Base-by-base conservation (phyloP, 179 eudicot genomes). In the Kewa caespitosa region DNA sequence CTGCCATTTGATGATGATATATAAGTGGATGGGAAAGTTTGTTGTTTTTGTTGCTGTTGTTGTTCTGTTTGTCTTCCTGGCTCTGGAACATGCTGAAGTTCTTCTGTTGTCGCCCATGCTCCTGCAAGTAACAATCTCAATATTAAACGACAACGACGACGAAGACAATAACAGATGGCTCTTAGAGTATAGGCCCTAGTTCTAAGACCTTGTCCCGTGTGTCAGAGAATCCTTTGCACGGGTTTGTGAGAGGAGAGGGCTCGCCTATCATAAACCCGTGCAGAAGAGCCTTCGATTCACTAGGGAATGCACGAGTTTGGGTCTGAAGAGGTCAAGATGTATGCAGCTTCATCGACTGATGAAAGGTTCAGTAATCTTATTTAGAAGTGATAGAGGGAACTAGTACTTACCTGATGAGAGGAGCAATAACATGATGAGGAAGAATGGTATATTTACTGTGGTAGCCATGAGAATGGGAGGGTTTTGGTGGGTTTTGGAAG, bases 391-490 rank as follows among this genome's bases (percentile, higher is more conserved):
- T 25, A 50, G 25, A 10, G 11, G 46, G 27, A 8, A 10, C 3
- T 23, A 32, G 65, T 25, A 78, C 84, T 86, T 78, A 90, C 94
- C 91, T 27, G 84, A 80, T 70, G 73, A 80, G 43, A 87, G 69
- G 60, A 84, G 79, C 69, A 59, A 59, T 30, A 71, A 60, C n/a
- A n/a, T n/a, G 50, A 88, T 52, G 85, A 81, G 74, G 73, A 81
- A 69, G 76, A 71, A 52, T 50, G 76, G 75, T 38, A 78, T 74
- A 72, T 79, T 61, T 41, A 62, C 74, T 68, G 39, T 27, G 65
- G 38, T 32, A 69, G 91, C 84, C 97, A 90, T 90, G 69, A 31
- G 69, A 22, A 36, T 60, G 32, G 43, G 63, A 50, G 79, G 79
- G 75, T 77, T 82, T 75, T 72, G 57, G 70, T 62, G 79, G 76